phyloP scores from a whole-genome alignment of 495 filamentous ascomycete species.

The Podospora tetraspora region DNA sequence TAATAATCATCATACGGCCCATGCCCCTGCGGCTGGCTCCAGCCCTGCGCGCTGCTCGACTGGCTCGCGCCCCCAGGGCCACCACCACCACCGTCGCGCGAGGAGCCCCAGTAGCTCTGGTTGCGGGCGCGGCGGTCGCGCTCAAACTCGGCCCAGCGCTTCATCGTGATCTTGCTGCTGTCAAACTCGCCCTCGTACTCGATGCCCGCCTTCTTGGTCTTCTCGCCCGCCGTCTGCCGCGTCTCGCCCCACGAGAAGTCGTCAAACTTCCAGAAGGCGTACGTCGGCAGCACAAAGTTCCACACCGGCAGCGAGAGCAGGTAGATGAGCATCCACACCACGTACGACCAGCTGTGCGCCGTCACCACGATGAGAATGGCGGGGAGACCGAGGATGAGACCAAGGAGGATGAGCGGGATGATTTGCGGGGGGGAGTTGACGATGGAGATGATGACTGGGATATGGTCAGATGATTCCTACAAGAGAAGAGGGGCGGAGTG shows the following conservation, averaged over 20 bases:
- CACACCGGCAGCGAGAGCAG: slow-evolving; percentile 89
- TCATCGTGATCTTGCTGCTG: slow-evolving; percentile 97
- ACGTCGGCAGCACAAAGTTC: slow-evolving; percentile 93
- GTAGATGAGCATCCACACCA: slow-evolving; percentile 96
- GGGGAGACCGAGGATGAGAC: slow-evolving; percentile 86
- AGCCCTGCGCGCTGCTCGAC: slow-evolving; percentile 18
- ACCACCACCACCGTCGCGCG: slow-evolving; percentile 36
- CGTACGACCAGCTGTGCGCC: slow-evolving; percentile 89
- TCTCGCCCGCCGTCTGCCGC: slow-evolving; percentile 88
- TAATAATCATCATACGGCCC: slow-evolving; percentile 48
- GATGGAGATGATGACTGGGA: slow-evolving; percentile 76
- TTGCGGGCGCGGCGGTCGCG: slow-evolving; percentile 39
- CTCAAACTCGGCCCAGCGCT: slow-evolving; percentile 96
- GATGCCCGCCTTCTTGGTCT: slow-evolving; percentile 68
- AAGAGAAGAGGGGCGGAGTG: background rate
- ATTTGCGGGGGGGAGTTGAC: slow-evolving; percentile 75
- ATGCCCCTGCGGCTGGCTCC: slow-evolving; percentile 30
- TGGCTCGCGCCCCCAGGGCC: slow-evolving; percentile 15
- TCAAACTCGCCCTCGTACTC: slow-evolving; percentile 96
- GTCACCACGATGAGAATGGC: slow-evolving; percentile 92
- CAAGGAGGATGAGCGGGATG: slow-evolving; percentile 87
- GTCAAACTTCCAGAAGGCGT: slow-evolving; percentile 99
- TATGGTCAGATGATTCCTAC: too few relatives aligned
- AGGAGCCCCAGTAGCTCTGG: slow-evolving; percentile 41
- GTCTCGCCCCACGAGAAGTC: slow-evolving; percentile 99